These are phyloP conservation scores for Mycena vulgaris DNA, from an alignment of 768 basidiomycete species.

Conservation along the genomic window DNA sequence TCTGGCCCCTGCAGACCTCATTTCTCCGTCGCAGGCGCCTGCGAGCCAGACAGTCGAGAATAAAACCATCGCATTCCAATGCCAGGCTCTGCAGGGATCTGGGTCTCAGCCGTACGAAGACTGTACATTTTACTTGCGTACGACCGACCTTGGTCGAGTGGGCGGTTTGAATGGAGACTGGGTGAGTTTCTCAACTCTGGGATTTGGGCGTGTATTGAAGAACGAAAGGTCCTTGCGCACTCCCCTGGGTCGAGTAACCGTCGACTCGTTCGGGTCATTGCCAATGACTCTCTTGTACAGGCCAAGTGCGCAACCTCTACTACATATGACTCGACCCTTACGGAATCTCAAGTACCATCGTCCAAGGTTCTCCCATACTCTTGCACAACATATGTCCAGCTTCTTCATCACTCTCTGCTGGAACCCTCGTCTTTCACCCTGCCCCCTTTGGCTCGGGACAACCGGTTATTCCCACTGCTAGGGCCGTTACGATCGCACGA, in stretches of 20 bases:
- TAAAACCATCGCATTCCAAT: slow-evolving; percentile 35
- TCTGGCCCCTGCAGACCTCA: slow-evolving; percentile 67
- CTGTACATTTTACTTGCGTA: slow-evolving; percentile 72
- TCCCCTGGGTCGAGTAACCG: slow-evolving; percentile 50
- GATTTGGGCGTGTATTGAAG: slow-evolving; percentile 20
- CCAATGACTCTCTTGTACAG: slow-evolving; percentile 60
- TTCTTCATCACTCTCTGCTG: slow-evolving; percentile 34
- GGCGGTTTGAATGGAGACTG: slow-evolving; percentile 85
- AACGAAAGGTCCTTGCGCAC: slow-evolving; percentile 65
- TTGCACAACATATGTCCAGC: slow-evolving; percentile 65
- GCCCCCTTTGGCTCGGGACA: slow-evolving; percentile 74
- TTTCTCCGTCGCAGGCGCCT: slow-evolving; percentile 40
- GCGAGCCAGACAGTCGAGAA: slow-evolving; percentile 26
- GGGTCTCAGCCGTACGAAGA: slow-evolving; percentile 61
- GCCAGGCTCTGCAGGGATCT: slow-evolving; percentile 51
- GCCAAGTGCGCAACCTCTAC: slow-evolving; percentile 50
- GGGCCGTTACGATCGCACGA: slow-evolving; percentile 81
- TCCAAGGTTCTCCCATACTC: slow-evolving; percentile 65
- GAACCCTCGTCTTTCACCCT: slow-evolving; percentile 57
- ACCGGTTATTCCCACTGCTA: slow-evolving; percentile 78
- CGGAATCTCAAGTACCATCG: slow-evolving; percentile 52
- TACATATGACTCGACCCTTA: slow-evolving; percentile 16
- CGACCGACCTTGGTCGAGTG: slow-evolving; percentile 73
- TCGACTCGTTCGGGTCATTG: slow-evolving; percentile 73
- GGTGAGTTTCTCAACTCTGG: slow-evolving; percentile 59